phyloP scores from a whole-genome alignment of 768 basidiomycete genomes.

The Hericium rajendrae region DNA sequence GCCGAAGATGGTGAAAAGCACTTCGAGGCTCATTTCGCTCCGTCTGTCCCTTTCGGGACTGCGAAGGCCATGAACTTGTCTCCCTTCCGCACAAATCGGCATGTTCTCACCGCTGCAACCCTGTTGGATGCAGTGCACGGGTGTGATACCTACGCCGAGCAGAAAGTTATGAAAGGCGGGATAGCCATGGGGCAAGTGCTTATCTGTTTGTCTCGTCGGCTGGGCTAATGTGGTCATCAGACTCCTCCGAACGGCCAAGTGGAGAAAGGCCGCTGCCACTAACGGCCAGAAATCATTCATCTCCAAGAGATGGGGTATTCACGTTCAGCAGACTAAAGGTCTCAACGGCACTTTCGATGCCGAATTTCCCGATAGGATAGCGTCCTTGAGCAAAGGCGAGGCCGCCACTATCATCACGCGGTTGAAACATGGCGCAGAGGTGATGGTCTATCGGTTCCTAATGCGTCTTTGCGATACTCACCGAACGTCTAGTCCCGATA shows the following conservation, averaged over 20 bases:
- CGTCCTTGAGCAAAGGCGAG: constrained; percentile 60
- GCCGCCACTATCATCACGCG: constrained; percentile 74
- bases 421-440: constrained; percentile 67
- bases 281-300: constrained; percentile 50
- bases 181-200: constrained; percentile 40
- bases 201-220: constrained; percentile 2
- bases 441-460: constrained; percentile 19
- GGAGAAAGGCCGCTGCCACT: constrained; percentile 57
- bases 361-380: constrained; percentile 24
- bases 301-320: constrained; percentile 36
- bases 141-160: constrained; percentile 55
- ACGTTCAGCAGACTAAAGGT: constrained; percentile 15
- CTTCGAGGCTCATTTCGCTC: constrained; percentile 46
- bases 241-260: constrained; percentile 51
- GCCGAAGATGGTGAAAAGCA: constrained; percentile 16
- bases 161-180: constrained; percentile 43
- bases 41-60: constrained; percentile 25
- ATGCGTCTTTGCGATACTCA: background rate
- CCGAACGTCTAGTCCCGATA: constrained; percentile 37
- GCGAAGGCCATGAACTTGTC: constrained; percentile 8
- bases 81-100: constrained; percentile 9
- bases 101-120: constrained; percentile 43
- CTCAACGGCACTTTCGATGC: constrained; percentile 15
- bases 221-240: constrained; percentile 23
- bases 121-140: constrained; percentile 54